Base-by-base conservation (phyloP, 2,329 filamentous ascomycete genomes). In the Septoria linicola region DNA sequence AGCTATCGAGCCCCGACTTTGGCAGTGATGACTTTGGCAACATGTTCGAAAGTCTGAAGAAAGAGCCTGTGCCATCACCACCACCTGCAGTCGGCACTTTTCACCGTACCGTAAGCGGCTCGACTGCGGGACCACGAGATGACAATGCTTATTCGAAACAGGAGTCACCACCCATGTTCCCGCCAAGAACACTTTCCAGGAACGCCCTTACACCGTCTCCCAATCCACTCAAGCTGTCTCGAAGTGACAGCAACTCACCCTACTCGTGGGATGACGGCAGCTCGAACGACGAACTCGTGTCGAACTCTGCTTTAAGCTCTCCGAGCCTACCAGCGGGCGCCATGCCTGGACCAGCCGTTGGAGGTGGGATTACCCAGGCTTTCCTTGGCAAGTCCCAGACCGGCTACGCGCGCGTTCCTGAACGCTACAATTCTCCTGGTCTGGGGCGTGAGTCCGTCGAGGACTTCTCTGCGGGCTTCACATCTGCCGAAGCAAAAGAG, bases 31-130 rank as follows among this genome's bases (percentile, higher is more conserved):
- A 66, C 39, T 68, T 68, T 55, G 63, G 66, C 48, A 66, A 63
- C 59, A 70, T 71, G 66, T 70, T 71, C 48, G 61, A 63, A 23
- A 63, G 59, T 32, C 51, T 63, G 46, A 59, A 61, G 42, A 60
- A 60, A 36, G 57, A 63, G 19, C 56, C 56, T 7, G 42, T 53
- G 10, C 52, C 56, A 35, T 59, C 56, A 35, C 54, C 61, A 35
- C 53, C 61, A 8, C 42, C 58, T n/a, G 35, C 44, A 21, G 44
- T 49, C 13, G 45, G 51, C 25, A 53, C 35, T 19, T 61, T 59
- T 30, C 57, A 58, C 30, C 48, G 58, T 19, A 57, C 57, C n/a
- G 59, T 60, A 55, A 40, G 56, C 49, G 40, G 20, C 25, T 39
- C 34, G 23, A 47, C 44, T 30, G 27, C 44, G 44, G 44, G 14